phyloP scores from a whole-genome alignment of 2,329 filamentous ascomycete species.

The Alternaria consortialis region DNA sequence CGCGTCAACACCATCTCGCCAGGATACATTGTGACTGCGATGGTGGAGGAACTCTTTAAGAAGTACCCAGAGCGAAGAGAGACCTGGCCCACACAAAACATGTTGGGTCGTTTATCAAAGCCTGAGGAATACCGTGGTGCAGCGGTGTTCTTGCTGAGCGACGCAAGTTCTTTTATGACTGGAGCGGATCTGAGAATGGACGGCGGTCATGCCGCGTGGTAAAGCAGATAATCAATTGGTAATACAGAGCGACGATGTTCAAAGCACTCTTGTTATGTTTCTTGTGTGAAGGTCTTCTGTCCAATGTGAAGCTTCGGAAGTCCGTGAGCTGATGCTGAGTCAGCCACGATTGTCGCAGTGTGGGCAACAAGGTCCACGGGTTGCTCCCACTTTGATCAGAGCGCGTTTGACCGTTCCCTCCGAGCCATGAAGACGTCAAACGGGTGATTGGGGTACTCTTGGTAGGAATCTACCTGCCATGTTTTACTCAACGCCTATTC shows the following conservation, averaged over 20 bases:
- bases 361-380: constrained; percentile 1
- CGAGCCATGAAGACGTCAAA: constrained; percentile 22
- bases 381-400: not conserved
- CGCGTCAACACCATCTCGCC: constrained; percentile 84
- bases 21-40: constrained; percentile 81
- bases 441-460: constrained; percentile 23
- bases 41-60: constrained; percentile 83
- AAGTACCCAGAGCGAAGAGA: constrained; percentile 71
- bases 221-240: constrained; percentile 7
- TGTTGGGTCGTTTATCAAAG: constrained; percentile 66
- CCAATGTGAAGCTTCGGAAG: constrained; percentile 21
- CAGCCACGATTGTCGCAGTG: constrained; percentile 6
- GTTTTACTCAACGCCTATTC: constrained; percentile 4
- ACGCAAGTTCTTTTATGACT: constrained; percentile 54
- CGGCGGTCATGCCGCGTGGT: constrained; percentile 52
- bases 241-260: not conserved
- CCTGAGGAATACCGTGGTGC: constrained; percentile 51
- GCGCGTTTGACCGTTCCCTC: constrained; percentile 7
- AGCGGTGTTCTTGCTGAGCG: constrained; percentile 52
- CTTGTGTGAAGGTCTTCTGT: constrained; percentile 4
- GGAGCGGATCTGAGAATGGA: constrained; percentile 52
- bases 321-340: constrained; percentile 17
- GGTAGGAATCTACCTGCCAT: constrained; percentile 16
- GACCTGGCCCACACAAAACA: constrained; percentile 86
- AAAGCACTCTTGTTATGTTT: not conserved